Conservation (phyloP, 2,329 filamentous ascomycete species). For the Furcasterigmium furcatum region DNA sequence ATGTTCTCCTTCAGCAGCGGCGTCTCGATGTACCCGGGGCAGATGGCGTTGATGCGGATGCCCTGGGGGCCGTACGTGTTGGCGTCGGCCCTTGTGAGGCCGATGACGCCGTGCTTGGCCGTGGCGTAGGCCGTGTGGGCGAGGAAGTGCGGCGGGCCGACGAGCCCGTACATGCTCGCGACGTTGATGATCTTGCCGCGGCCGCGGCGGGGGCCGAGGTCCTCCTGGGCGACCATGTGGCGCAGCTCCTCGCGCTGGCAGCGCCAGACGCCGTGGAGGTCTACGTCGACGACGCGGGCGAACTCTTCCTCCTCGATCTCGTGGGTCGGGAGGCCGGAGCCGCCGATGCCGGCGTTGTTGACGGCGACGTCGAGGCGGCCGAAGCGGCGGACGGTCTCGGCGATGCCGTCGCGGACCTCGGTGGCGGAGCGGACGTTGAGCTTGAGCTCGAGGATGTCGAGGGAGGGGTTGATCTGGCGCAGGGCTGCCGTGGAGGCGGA, state of each 20-base stretch:
- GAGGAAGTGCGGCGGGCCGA: conserved; percentile 30
- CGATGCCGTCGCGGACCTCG: conserved; percentile 39
- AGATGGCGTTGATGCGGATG: conserved; percentile 60
- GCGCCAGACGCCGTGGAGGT: conserved; percentile 54
- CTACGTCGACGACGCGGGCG: conserved; percentile 45
- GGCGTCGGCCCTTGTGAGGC: conserved; percentile 51
- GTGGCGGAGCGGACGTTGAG: conserved; percentile 42
- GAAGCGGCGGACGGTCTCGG: conserved; percentile 37
- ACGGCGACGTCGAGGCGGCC: conserved; percentile 53
- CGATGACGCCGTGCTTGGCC: conserved; percentile 50
- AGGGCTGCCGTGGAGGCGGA: conserved; percentile 27
- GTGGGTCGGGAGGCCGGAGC: conserved; percentile 36
- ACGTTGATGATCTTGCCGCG: conserved; percentile 53
- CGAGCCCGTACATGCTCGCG: conserved; percentile 46
- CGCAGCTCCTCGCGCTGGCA: conserved; percentile 51
- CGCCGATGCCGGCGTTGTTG: conserved; percentile 52
- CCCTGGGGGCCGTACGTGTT: conserved; percentile 45
- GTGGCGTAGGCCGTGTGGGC: conserved; percentile 44
- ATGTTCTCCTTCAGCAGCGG: conserved; percentile 27
- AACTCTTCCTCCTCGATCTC: conserved; percentile 44
- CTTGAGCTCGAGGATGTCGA: conserved; percentile 35
- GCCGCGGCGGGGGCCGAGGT: conserved; percentile 32
- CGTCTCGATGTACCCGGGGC: conserved; percentile 47
- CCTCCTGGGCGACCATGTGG: conserved; percentile 48
- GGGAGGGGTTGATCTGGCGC: conserved; percentile 27